Percentiles rank a stretch among this genome's conserved stretches.
These are phyloP conservation scores for Fusarium anguioides DNA, from an alignment of 2,329 filamentous ascomycete genomes.

Conservation along the genomic window DNA sequence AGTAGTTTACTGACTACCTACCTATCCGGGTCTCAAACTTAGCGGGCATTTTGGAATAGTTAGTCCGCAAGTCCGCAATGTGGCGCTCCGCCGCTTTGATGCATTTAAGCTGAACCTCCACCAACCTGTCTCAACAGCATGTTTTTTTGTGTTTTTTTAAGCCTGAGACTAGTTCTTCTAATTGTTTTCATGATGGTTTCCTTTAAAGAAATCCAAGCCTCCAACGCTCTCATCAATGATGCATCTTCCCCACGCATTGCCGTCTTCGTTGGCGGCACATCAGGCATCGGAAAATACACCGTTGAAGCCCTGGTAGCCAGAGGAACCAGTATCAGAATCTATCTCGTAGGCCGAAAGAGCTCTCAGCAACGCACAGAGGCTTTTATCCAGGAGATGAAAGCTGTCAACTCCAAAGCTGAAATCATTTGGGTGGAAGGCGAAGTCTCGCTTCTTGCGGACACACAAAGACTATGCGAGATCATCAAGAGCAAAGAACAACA, in stretches of 20 bases:
- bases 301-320: constrained; percentile 51
- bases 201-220: constrained; percentile 50
- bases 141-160: not conserved
- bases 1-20: too few species aligned
- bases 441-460: constrained; percentile 57
- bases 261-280: constrained; percentile 60
- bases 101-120: not conserved
- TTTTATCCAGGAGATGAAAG: constrained; percentile 53
- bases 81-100: not conserved
- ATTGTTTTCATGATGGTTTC: constrained; percentile 47
- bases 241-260: constrained; percentile 51
- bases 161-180: too few species aligned
- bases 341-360: constrained; percentile 57
- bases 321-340: constrained; percentile 52
- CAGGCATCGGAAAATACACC: constrained; percentile 58
- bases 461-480: constrained; percentile 51
- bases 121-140: not conserved
- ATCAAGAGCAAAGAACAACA: constrained; percentile 53
- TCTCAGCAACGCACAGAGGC: constrained; percentile 45
- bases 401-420: constrained; percentile 53
- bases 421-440: constrained; percentile 58
- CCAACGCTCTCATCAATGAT: constrained; percentile 55
- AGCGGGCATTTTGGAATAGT: not conserved
- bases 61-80: not conserved
- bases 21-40: not conserved